Evolutionary conservation across 2,329 filamentous ascomycete genomes (phyloP).

Genomic region (Curvularia lunata): DNA sequence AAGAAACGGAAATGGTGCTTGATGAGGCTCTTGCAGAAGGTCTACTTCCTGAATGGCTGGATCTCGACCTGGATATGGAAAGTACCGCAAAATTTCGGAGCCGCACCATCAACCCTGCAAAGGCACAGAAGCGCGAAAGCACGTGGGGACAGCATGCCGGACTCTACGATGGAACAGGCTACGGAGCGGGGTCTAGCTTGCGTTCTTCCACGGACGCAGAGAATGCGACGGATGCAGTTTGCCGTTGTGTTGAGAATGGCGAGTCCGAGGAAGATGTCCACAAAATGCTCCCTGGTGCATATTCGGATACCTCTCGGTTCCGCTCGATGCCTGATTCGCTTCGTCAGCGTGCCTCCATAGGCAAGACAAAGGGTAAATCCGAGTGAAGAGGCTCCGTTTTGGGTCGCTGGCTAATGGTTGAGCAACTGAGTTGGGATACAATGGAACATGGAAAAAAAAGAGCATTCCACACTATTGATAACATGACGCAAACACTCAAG

Average conservation of each 20-base stretch:
- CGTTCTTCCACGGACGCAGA: slow-evolving; percentile 4
- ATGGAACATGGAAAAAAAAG: not conserved
- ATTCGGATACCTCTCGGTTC: not conserved
- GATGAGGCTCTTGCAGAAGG: slow-evolving; percentile 10
- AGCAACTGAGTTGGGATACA: slow-evolving; percentile 3
- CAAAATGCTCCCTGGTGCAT: not conserved
- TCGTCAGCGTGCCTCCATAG: not conserved
- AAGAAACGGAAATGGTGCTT: not conserved
- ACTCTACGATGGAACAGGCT: slow-evolving; percentile 37
- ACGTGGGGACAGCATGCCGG: slow-evolving; percentile 12
- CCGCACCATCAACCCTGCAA: not conserved
- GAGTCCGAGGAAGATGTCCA: not conserved
- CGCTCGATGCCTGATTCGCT: not conserved
- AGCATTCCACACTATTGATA: slow-evolving; percentile 8
- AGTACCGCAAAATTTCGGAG: not conserved
- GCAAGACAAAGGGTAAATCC: not conserved
- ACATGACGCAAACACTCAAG: not conserved
- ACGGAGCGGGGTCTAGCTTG: slow-evolving; percentile 22
- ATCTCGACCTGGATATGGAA: slow-evolving; percentile 2
- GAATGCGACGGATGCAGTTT: not conserved
- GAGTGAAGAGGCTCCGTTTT: not conserved
- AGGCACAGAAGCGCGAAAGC: slow-evolving; percentile 5
- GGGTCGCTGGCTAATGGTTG: not conserved
- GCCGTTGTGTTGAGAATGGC: not conserved
- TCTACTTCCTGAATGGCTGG: slow-evolving; percentile 6